Percentiles rank a stretch among this genome's conserved stretches.
These are phyloP conservation scores for Kodamaea restingae DNA, from an alignment of 805 yeast genomes.

Conservation along the genomic window DNA sequence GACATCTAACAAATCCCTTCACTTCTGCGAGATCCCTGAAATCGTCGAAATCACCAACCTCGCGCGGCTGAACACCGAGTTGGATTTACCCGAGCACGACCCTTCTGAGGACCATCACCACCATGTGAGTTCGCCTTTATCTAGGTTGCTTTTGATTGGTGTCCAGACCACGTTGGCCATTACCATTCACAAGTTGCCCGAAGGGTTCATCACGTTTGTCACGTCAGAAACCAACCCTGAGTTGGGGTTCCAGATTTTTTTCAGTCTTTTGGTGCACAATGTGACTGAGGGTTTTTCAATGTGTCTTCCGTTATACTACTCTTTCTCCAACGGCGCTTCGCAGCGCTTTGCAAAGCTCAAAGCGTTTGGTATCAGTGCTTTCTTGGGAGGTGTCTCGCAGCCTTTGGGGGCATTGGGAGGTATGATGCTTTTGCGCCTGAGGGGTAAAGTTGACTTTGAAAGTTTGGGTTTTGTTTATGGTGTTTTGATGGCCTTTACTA, in stretches of 20 bases:
- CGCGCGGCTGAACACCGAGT: not conserved
- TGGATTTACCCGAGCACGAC: slow-evolving; percentile 17
- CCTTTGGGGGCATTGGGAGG: slow-evolving; percentile 87
- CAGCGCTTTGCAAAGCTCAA: slow-evolving; percentile 42
- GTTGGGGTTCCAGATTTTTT: slow-evolving; percentile 74
- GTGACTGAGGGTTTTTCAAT: slow-evolving; percentile 92
- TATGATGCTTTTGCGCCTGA: slow-evolving; percentile 39
- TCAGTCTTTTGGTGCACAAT: slow-evolving; percentile 85
- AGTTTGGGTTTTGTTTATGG: slow-evolving; percentile 51
- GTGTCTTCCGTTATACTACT: slow-evolving; percentile 84
- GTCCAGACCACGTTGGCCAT: slow-evolving; percentile 86
- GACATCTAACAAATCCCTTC: slow-evolving; percentile 16
- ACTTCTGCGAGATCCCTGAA: slow-evolving; percentile 40
- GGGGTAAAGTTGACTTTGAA: slow-evolving; percentile 24
- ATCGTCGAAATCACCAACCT: slow-evolving; percentile 1
- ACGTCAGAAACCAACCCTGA: slow-evolving; percentile 61
- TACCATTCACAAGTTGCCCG: slow-evolving; percentile 88
- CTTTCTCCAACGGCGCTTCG: slow-evolving; percentile 49
- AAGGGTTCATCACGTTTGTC: slow-evolving; percentile 85
- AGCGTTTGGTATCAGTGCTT: slow-evolving; percentile 62
- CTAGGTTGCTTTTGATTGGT: slow-evolving; percentile 80
- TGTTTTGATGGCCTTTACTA: slow-evolving; percentile 61
- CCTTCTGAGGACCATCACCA: slow-evolving; percentile 63
- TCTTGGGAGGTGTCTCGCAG: slow-evolving; percentile 80
- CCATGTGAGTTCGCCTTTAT: slow-evolving; percentile 70